These are phyloP conservation scores for Cutaneotrichosporon dermatis DNA, from an alignment of 1,284 basidiomycete species.

Conservation along the genomic window DNA sequence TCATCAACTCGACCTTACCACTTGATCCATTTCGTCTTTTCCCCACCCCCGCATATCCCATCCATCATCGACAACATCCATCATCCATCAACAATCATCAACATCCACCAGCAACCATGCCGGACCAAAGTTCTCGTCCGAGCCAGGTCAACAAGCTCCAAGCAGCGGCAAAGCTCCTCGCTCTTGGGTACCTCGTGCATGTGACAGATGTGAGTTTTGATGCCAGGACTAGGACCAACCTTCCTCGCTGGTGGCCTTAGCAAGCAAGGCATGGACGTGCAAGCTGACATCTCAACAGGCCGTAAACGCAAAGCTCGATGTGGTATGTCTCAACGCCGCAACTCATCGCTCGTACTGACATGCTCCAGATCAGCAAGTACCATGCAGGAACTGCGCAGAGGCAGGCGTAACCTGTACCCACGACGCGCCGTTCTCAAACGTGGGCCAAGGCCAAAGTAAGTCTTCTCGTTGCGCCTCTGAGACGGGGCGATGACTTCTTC, in stretches of 20 bases:
- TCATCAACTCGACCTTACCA: too few relatives aligned
- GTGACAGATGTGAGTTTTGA: conserved; percentile 26
- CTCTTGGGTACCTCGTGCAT: conserved; percentile 28
- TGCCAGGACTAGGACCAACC: neutral
- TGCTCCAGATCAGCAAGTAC: conserved; percentile 26
- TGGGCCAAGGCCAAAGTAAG: conserved; percentile 31
- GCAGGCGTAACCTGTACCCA: conserved; percentile 30
- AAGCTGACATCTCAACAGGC: conserved; percentile 13
- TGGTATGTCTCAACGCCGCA: conserved; percentile 15
- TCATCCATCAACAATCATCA: neutral
- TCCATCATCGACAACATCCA: neutral
- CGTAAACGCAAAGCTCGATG: conserved; percentile 34
- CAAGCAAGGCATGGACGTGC: neutral
- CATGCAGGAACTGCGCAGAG: conserved; percentile 31
- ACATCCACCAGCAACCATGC: neutral
- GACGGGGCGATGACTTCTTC: neutral
- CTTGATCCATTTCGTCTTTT: neutral
- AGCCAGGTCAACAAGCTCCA: conserved; percentile 15
- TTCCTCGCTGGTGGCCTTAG: neutral
- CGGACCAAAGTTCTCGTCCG: conserved; percentile 6
- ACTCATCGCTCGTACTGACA: neutral
- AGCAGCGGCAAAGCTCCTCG: conserved; percentile 24
- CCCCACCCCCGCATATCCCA: neutral
- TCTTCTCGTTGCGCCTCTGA: neutral
- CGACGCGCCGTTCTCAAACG: conserved; percentile 34